Base-by-base conservation (phyloP, 2,329 filamentous ascomycete genomes). In the Colletotrichum spinosum region DNA sequence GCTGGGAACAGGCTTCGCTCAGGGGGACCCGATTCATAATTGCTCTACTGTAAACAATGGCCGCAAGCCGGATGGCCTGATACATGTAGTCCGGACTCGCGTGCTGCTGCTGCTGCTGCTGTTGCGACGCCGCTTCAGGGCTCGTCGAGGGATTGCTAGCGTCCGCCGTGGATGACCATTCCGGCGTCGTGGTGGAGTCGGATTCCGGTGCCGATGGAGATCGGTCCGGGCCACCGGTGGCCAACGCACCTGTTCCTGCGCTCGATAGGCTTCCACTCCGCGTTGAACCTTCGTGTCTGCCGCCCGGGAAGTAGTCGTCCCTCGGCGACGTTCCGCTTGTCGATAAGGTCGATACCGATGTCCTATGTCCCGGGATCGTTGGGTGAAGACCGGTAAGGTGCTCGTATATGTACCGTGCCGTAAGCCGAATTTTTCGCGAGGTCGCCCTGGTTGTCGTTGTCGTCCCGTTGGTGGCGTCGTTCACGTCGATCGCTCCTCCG, bases 41-140 rank as follows among this genome's bases (percentile, higher is more conserved):
- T 2, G 84, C 81, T 3, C 76, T 76, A 60, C 78, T 80, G 73
- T 85, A 86, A 33, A 86, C 72, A 6, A 83, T 72, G 0, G 84
- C 82, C 1, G 81, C 77, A 50, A 77, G 74, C 2, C 83, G 80
- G 10, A 86, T 77, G 9, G 79, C 78, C 45, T 79, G 76, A 71
- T 86, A 85, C 68, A 85, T 77, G 53, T 75, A 71, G 64, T 86
- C 83, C 2, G 79, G 73, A 3, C 72, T 55, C 10, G 49, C 42
- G 38, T 63, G 58, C 4, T 53, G 50, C 25, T 44, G 46, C 12
- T 66, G 57, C 10, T 61, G 58, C 25, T 56, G 48, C 12, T 8
- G 51, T 10, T 51, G 17, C 34, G 25, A 34, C 51, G 38, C 50
- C 50, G 56, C 35, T 49, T n/a, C 10, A 38, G 56, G 37, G 17